Percentiles rank a stretch among this genome's conserved stretches.
These are phyloP conservation scores for Sarcomyxa edulis DNA, from an alignment of 768 basidiomycete species.

Conservation along the genomic window DNA sequence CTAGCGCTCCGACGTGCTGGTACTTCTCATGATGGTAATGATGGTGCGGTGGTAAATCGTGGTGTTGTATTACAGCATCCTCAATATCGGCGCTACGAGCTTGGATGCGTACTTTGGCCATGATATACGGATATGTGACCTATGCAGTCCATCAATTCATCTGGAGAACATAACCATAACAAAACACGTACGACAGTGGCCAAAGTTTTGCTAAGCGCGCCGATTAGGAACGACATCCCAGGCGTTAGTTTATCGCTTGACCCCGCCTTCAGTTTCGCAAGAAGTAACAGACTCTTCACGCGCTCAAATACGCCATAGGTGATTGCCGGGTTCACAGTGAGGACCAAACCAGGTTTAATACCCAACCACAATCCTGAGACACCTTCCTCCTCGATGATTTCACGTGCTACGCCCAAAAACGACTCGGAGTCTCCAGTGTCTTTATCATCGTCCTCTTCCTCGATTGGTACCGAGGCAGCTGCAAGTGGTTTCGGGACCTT, in stretches of 20 bases:
- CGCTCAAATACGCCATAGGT: constrained; percentile 95
- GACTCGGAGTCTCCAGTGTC: too few species aligned
- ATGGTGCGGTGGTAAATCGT: constrained; percentile 30
- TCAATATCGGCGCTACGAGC: constrained; percentile 63
- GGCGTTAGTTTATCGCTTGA: constrained; percentile 63
- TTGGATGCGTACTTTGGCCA: constrained; percentile 96
- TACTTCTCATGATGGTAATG: constrained; percentile 37
- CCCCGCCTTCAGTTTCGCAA: constrained; percentile 43
- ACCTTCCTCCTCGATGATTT: constrained; percentile 89
- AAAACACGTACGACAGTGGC: constrained; percentile 78
- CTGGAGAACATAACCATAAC: background rate
- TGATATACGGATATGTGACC: constrained; percentile 95
- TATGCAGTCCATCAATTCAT: constrained; percentile 19
- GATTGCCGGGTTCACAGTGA: constrained; percentile 96
- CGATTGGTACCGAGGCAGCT: constrained; percentile 6
- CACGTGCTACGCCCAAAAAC: constrained; percentile 72
- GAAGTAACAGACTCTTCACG: constrained; percentile 68
- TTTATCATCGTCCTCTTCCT: constrained; percentile 32
- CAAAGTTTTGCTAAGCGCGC: constrained; percentile 89
- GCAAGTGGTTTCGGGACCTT: background rate
- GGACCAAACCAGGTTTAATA: constrained; percentile 85
- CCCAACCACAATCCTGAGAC: constrained; percentile 89
- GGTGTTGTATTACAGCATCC: constrained; percentile 36
- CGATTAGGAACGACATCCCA: constrained; percentile 76
- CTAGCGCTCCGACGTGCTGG: constrained; percentile 69